A percentile compares a stretch with the other conserved stretches of the same genome.
Evolutionary conservation across 176 grass and related monocot genomes (phyloP).

Genomic region (Cocos nucifera): DNA sequence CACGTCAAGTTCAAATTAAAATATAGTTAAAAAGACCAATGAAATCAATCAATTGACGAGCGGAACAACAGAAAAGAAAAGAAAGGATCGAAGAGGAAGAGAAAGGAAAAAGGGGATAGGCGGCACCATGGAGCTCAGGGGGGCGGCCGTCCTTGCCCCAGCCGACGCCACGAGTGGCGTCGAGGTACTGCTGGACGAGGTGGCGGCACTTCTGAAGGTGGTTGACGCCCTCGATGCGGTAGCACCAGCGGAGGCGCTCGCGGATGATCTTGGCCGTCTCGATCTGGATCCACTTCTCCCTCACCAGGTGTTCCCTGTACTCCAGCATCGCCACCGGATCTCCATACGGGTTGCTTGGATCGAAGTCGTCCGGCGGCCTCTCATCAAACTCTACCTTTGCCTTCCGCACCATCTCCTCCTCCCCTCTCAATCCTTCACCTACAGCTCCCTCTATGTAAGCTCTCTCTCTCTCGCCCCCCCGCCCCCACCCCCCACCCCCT

Average conservation of each 20-base stretch:
- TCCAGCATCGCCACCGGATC: slow-evolving; percentile 99
- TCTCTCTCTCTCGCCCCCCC: no score
- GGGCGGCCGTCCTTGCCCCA: slow-evolving; percentile 93
- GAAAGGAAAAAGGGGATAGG: no score
- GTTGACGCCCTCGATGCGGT: slow-evolving; percentile 87
- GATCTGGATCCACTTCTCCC: slow-evolving; percentile 99
- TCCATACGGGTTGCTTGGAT: slow-evolving; percentile 74
- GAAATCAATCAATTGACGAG: no score
- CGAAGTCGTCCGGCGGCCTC: slow-evolving; percentile 60
- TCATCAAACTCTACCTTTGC: slow-evolving; percentile 97
- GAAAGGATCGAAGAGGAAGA: no score
- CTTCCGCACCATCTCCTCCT: slow-evolving; percentile 71
- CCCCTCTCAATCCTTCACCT: background rate
- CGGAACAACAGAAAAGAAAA: no score
- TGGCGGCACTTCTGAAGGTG: slow-evolving; percentile 86
- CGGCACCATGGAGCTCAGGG: slow-evolving; percentile 51
- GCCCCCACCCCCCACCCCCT: no score
- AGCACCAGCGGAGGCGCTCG: slow-evolving; percentile 93
- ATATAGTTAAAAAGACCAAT: no score
- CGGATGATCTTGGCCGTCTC: slow-evolving; percentile 98
- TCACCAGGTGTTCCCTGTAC: slow-evolving; percentile 79
- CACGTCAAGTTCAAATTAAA: no score
- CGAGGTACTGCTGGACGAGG: slow-evolving; percentile 88
- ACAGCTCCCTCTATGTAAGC: no score
- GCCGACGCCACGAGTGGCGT: slow-evolving; percentile 71